A percentile compares a stretch with the other conserved stretches of the same genome.
Conservation (phyloP, 768 basidiomycete species). For the Trametes coccinea region DNA sequence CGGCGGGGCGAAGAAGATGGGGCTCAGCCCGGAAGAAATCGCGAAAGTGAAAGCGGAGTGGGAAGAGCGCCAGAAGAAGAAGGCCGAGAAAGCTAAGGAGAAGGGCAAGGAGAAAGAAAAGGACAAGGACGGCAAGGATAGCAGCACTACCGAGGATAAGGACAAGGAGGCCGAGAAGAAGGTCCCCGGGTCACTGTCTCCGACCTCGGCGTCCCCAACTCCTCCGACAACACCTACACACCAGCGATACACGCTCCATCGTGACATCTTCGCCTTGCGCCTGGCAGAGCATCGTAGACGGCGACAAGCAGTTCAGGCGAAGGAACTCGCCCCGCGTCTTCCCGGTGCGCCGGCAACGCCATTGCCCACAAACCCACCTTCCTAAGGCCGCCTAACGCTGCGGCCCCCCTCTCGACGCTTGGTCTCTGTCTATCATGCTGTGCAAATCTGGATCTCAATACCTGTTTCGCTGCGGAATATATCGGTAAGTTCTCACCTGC, state of each 20-base stretch:
- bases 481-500: constrained; percentile 16
- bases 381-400: not conserved
- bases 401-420: not conserved
- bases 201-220: constrained; percentile 29
- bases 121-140: constrained; percentile 38
- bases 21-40: constrained; percentile 66
- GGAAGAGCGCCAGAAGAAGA: constrained; percentile 70
- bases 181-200: constrained; percentile 32
- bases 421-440: constrained; percentile 1
- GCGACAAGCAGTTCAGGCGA: constrained; percentile 64
- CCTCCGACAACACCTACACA: constrained; percentile 51
- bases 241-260: constrained; percentile 78
- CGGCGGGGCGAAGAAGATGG: constrained; percentile 39
- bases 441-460: not conserved
- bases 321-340: constrained; percentile 68
- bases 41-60: constrained; percentile 77
- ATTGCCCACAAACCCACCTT: constrained; percentile 19
- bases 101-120: constrained; percentile 47
- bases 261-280: constrained; percentile 81
- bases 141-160: constrained; percentile 19
- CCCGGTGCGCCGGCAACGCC: constrained; percentile 55
- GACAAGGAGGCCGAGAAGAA: constrained; percentile 27
- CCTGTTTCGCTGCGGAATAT: not conserved
- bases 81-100: constrained; percentile 54
- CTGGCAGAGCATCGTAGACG: constrained; percentile 71